phyloP scores from a whole-genome alignment of 1,284 basidiomycete genomes.

The Cutaneotrichosporon sp. region DNA sequence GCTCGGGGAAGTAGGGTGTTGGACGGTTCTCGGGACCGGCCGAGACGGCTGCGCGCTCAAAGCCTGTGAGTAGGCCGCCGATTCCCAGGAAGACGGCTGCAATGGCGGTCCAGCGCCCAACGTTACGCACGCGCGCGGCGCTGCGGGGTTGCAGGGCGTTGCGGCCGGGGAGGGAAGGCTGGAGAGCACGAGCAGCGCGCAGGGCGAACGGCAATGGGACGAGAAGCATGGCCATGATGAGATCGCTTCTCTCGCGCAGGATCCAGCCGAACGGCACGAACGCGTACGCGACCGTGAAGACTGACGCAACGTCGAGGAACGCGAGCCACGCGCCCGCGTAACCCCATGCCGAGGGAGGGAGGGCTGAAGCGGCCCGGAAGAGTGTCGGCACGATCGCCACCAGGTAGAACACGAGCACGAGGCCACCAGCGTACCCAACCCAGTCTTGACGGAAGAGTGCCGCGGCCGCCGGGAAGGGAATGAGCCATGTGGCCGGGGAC shows the following conservation, averaged over 20 bases:
- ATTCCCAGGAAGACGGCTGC: conserved; percentile 22
- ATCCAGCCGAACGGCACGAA: conserved; percentile 82
- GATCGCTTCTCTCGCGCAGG: conserved; percentile 76
- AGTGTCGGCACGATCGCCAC: conserved; percentile 65
- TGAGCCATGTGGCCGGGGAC: conserved; percentile 10
- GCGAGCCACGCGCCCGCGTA: conserved; percentile 65
- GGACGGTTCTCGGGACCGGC: conserved; percentile 18
- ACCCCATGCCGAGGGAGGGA: conserved; percentile 56
- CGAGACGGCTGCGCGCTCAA: conserved; percentile 7
- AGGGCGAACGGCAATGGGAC: conserved; percentile 22
- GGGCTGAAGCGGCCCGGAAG: conserved; percentile 54
- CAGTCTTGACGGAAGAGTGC: conserved; percentile 68
- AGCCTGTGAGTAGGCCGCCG: conserved; percentile 17
- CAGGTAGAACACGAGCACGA: conserved; percentile 67
- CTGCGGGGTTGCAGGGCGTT: conserved; percentile 24
- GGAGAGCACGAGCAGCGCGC: conserved; percentile 9
- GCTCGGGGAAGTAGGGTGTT: conserved; percentile 64
- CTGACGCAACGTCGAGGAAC: conserved; percentile 67
- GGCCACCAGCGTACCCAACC: conserved; percentile 70
- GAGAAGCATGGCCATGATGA: conserved; percentile 52
- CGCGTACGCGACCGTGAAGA: conserved; percentile 88
- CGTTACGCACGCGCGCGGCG: conserved; percentile 21
- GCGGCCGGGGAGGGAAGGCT: conserved; percentile 24
- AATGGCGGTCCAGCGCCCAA: conserved; percentile 48
- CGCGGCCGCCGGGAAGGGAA: conserved; percentile 49